Evolutionary conservation across 345 rosid genomes (phyloP).

Genomic region (Litchi chinensis): DNA sequence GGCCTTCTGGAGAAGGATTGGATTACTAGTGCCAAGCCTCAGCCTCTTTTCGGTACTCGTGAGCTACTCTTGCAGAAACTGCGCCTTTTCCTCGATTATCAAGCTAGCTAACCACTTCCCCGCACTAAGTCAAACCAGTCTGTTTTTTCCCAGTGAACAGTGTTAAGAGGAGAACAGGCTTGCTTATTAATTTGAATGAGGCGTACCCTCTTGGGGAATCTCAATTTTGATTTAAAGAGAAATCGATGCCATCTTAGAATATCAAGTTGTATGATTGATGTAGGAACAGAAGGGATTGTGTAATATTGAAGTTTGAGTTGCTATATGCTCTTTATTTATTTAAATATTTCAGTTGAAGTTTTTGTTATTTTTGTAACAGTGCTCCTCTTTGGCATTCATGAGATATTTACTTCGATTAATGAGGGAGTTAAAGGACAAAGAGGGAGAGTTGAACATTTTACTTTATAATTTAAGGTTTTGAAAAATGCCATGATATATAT

Average conservation of each 20-base stretch:
- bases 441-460: neutral
- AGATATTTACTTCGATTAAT: neutral
- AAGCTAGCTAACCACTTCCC: conserved; percentile 45
- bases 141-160: neutral
- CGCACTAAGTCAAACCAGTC: neutral
- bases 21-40: conserved; percentile 53
- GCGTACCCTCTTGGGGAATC: neutral
- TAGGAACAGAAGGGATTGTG: conserved; percentile 7
- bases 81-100: conserved; percentile 71
- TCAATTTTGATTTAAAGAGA: conserved; percentile 1
- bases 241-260: neutral
- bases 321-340: neutral
- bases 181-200: neutral
- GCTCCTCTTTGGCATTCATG: neutral
- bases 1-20: conserved; percentile 83
- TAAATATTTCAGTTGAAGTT: neutral
- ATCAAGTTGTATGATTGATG: neutral
- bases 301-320: neutral
- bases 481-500: neutral
- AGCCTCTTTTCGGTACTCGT: conserved; percentile 62
- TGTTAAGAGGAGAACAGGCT: neutral
- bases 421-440: neutral
- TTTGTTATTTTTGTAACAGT: neutral
- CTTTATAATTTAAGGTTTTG: neutral
- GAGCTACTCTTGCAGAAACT: conserved; percentile 75